phyloP scores from a whole-genome alignment of 352 stramenopile genomes.

The Phytophthora constricta region DNA sequence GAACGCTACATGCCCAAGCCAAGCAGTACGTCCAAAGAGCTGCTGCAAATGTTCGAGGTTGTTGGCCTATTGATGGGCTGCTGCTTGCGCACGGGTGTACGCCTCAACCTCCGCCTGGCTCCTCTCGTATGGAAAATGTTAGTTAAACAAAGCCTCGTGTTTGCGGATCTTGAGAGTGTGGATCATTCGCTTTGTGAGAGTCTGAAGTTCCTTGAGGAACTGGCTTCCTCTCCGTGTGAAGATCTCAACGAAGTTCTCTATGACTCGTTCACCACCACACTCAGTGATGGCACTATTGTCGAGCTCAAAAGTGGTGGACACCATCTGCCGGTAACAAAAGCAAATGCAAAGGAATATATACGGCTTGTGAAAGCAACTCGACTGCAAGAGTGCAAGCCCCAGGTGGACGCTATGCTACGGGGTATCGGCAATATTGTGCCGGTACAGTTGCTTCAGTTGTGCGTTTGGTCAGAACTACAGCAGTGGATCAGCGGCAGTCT shows the following conservation, averaged over 20 bases:
- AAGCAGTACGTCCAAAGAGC: conserved; percentile 57
- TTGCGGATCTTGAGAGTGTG: conserved; percentile 68
- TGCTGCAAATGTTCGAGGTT: conserved; percentile 81
- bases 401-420: conserved; percentile 77
- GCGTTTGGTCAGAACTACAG: conserved; percentile 79
- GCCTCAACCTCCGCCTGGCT: conserved; percentile 72
- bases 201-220: conserved; percentile 50
- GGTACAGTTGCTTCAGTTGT: conserved; percentile 72
- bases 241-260: conserved; percentile 48
- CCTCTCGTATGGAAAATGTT: conserved; percentile 85
- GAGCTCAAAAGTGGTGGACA: conserved; percentile 62
- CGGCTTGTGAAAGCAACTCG: conserved; percentile 63
- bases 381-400: conserved; percentile 75
- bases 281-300: conserved; percentile 70
- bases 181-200: conserved; percentile 66
- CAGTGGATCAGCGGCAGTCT: conserved; percentile 82
- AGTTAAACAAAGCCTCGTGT: conserved; percentile 70
- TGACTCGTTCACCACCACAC: conserved; percentile 75
- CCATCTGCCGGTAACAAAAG: conserved; percentile 65
- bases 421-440: conserved; percentile 78
- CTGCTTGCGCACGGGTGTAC: conserved; percentile 78
- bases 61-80: conserved; percentile 81
- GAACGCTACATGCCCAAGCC: conserved; percentile 71
- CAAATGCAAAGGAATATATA: conserved; percentile 79
- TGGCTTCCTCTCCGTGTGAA: conserved; percentile 19